Conservation (phyloP, 805 yeast genomes). For the Candida schatavii region DNA sequence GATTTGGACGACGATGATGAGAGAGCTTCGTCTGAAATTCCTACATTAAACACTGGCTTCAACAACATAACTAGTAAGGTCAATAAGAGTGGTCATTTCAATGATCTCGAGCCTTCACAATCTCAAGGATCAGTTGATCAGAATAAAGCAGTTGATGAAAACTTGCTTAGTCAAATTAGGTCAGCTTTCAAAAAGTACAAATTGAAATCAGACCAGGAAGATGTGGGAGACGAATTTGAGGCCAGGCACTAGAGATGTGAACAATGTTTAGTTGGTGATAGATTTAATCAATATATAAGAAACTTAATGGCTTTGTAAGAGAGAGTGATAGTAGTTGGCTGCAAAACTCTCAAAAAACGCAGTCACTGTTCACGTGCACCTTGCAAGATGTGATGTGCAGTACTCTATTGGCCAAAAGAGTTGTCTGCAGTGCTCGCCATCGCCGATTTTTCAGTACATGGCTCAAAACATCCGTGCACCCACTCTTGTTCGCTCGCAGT, state of each 20-base stretch:
- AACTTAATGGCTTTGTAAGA: too few relatives aligned
- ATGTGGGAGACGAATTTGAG: constrained; percentile 58
- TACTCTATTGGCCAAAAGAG: too few relatives aligned
- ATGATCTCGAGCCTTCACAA: constrained; percentile 11
- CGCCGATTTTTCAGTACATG: too few relatives aligned
- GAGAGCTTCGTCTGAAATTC: constrained; percentile 13
- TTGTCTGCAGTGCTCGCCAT: too few relatives aligned
- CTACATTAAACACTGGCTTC: constrained; percentile 15
- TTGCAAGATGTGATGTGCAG: too few relatives aligned
- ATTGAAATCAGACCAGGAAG: constrained; percentile 28
- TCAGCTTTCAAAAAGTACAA: constrained; percentile 35
- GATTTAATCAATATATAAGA: too few relatives aligned
- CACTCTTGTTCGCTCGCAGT: too few relatives aligned
- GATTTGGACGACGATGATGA: constrained; percentile 66
- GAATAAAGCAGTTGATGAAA: constrained; percentile 26
- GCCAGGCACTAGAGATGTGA: constrained; percentile 25
- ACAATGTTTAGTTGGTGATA: too few relatives aligned
- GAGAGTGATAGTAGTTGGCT: too few relatives aligned
- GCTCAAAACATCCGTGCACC: too few relatives aligned
- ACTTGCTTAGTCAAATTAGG: constrained; percentile 33
- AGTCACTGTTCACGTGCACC: too few relatives aligned
- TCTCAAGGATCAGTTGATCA: constrained; percentile 25
- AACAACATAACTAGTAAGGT: constrained; percentile 4
- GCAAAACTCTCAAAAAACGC: too few relatives aligned
- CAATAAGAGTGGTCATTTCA: neutral